Percentiles rank a stretch among this genome's conserved stretches.
Evolutionary conservation across 257 asterid species (phyloP).

Genomic region (Solanum dulcamara): DNA sequence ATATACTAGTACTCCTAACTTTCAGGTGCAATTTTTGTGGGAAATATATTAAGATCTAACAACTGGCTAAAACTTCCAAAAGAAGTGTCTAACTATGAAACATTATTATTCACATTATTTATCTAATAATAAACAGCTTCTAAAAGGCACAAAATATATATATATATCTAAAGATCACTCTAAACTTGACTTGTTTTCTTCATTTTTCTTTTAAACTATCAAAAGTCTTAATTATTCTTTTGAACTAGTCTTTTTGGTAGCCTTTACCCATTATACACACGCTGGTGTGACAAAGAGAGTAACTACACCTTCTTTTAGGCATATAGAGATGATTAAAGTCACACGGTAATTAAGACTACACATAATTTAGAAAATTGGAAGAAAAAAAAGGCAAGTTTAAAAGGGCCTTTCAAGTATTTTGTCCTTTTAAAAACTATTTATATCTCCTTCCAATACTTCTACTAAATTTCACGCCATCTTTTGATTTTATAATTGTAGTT

Average conservation of each 20-base stretch:
- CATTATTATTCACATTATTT: no score
- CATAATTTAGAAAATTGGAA: accelerated
- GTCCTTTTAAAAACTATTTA: background rate
- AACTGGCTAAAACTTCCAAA: background rate
- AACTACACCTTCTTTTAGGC: background rate
- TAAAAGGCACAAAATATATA: background rate
- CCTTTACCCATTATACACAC: background rate
- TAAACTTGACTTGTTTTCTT: background rate
- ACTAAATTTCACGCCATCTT: background rate
- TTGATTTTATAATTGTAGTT: no score
- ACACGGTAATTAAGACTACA: background rate
- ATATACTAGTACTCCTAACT: background rate
- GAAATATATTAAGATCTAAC: no score
- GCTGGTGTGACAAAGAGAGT: background rate
- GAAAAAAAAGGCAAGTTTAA: background rate
- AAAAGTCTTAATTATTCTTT: no score
- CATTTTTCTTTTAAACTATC: accelerated
- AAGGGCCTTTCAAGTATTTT: background rate
- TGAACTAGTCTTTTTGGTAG: background rate
- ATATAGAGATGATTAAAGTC: background rate
- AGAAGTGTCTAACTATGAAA: background rate
- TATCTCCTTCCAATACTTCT: background rate
- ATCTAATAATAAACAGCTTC: no score
- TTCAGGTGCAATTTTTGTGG: background rate
- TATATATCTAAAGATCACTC: no score